Percentiles rank a stretch among this genome's conserved stretches.
These are phyloP conservation scores for Primulina tabacum DNA, from an alignment of 257 asterid genomes.

Conservation along the genomic window DNA sequence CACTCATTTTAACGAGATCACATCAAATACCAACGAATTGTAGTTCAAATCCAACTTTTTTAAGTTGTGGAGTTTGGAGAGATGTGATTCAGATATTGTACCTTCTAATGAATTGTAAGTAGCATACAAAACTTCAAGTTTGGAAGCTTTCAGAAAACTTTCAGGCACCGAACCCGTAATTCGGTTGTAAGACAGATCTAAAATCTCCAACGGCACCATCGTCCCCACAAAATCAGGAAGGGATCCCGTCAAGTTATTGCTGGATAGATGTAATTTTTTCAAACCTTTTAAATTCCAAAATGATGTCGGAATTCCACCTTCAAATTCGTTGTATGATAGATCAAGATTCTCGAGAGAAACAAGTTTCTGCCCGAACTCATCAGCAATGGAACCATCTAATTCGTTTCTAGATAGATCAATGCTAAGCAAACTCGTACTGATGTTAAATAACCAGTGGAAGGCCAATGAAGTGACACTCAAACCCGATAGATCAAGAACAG, in stretches of 20 bases:
- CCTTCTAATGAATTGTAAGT: slow-evolving; percentile 28
- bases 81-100: slow-evolving; percentile 17
- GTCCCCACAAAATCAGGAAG: slow-evolving; percentile 14
- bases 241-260: slow-evolving; percentile 8
- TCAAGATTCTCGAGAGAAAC: slow-evolving; percentile 14
- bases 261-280: neutral
- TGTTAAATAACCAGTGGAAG: slow-evolving; percentile 27
- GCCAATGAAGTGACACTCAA: slow-evolving; percentile 11
- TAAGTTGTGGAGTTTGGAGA: slow-evolving; percentile 23
- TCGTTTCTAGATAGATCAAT: slow-evolving; percentile 23
- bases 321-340: slow-evolving; percentile 15
- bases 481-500: slow-evolving; percentile 1
- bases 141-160: slow-evolving; percentile 22
- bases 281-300: slow-evolving; percentile 21
- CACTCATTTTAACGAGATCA: no score
- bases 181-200: slow-evolving; percentile 21
- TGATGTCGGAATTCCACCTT: slow-evolving; percentile 34
- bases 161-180: slow-evolving; percentile 14
- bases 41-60: slow-evolving; percentile 9
- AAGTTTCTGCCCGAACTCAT: slow-evolving; percentile 22
- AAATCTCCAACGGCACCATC: neutral
- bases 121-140: slow-evolving; percentile 6
- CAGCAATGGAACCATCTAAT: slow-evolving; percentile 32
- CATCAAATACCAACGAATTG: slow-evolving; percentile 22
- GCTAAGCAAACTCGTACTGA: slow-evolving; percentile 7